Percentiles rank a stretch among this genome's conserved stretches.
phyloP scores from a whole-genome alignment of 2,329 filamentous ascomycete genomes.

The Epichloe sylvatica region DNA sequence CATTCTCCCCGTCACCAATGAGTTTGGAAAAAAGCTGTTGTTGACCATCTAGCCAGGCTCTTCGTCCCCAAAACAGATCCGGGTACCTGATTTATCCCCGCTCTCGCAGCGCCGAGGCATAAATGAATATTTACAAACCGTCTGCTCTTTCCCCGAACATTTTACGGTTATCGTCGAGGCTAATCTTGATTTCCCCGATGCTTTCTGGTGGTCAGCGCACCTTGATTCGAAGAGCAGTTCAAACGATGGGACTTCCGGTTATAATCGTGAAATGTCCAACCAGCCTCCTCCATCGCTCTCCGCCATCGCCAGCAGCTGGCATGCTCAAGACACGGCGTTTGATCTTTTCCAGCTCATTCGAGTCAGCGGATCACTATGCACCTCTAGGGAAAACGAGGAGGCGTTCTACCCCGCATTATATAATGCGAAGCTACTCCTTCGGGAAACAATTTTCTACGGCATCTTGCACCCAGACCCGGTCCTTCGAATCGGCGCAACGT shows the following conservation, averaged over 20 bases:
- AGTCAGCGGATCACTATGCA: slow-evolving; percentile 34
- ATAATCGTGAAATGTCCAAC: slow-evolving; percentile 20
- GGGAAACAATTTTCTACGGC: slow-evolving; percentile 41
- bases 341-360: slow-evolving; percentile 39
- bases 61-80: slow-evolving; percentile 33
- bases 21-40: neutral
- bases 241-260: slow-evolving; percentile 7
- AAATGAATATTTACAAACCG: slow-evolving; percentile 37
- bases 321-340: slow-evolving; percentile 33
- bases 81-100: slow-evolving; percentile 37
- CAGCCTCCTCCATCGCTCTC: slow-evolving; percentile 35
- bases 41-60: slow-evolving; percentile 20
- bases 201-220: slow-evolving; percentile 45
- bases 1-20: neutral
- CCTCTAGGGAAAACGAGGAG: slow-evolving; percentile 34
- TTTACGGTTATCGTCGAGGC: slow-evolving; percentile 27
- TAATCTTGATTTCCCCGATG: slow-evolving; percentile 39
- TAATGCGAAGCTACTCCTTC: slow-evolving; percentile 39
- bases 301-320: slow-evolving; percentile 38
- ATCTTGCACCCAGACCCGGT: slow-evolving; percentile 33
- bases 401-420: slow-evolving; percentile 36
- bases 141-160: slow-evolving; percentile 28
- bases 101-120: slow-evolving; percentile 34
- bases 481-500: slow-evolving; percentile 21
- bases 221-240: slow-evolving; percentile 20